Conservation (phyloP, 805 yeast species). For the Lipomyces anomalus region DNA sequence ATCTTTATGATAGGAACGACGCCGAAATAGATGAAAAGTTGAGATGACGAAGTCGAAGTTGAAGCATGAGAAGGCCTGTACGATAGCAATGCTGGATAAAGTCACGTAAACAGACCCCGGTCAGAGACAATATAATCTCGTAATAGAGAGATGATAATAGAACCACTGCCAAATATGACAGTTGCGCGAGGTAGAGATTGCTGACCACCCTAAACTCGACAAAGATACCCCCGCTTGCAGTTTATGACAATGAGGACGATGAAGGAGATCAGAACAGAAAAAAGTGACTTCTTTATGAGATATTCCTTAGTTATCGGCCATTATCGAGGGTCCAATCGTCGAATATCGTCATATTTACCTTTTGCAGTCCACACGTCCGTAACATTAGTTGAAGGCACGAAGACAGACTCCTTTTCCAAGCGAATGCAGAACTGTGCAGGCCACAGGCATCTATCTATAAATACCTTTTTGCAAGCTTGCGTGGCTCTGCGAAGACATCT, state of each 20-base stretch:
- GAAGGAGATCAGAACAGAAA: constrained; percentile 10
- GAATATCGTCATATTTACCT: no score
- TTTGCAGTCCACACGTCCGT: no score
- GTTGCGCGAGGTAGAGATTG: constrained; percentile 21
- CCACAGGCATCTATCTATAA: no score
- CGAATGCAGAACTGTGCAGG: no score
- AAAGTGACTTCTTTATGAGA: no score
- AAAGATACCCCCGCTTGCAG: constrained; percentile 7
- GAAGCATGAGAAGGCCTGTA: constrained; percentile 22
- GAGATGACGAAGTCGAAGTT: constrained; percentile 21
- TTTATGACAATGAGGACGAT: constrained; percentile 14
- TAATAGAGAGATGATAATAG: constrained; percentile 20
- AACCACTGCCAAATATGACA: constrained; percentile 22
- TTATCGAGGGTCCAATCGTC: no score
- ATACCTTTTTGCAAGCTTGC: no score
- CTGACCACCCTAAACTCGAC: constrained; percentile 13
- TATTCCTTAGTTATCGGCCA: no score
- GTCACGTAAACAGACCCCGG: constrained; percentile 19
- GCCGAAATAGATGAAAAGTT: constrained; percentile 22
- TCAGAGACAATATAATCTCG: constrained; percentile 19
- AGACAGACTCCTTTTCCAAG: no score
- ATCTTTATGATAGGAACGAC: constrained; percentile 17
- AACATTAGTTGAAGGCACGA: no score
- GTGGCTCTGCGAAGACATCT: no score
- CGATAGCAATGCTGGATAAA: constrained; percentile 18